Evolutionary conservation across 176 grass and related monocot species (phyloP).

Genomic region (Rhynchospora breviuscula): DNA sequence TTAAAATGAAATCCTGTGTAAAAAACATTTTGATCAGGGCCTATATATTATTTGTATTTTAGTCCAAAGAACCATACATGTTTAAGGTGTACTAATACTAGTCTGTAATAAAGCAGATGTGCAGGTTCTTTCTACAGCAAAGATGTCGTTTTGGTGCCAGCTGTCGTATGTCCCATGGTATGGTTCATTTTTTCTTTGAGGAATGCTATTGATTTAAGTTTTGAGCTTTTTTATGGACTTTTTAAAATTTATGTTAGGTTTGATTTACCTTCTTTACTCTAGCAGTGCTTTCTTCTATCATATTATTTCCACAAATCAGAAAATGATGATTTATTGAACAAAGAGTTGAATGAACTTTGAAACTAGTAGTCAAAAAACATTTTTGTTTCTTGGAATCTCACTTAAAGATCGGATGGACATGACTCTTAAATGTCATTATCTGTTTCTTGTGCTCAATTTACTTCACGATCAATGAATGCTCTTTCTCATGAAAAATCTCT

Average conservation of each 20-base stretch:
- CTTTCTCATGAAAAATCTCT: conserved; percentile 14
- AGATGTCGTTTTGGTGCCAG: conserved; percentile 94
- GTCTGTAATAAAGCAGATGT: conserved; percentile 71
- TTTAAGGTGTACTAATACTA: conserved; percentile 47
- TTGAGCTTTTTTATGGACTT: not conserved
- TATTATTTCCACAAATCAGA: not conserved
- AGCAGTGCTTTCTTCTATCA: not conserved
- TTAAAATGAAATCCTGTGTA: too few species aligned
- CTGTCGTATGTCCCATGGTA: conserved; percentile 97
- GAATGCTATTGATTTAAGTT: conserved; percentile 17
- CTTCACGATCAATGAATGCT: conserved; percentile 28
- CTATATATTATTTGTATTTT: not conserved
- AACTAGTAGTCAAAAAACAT: not conserved
- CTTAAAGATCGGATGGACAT: not conserved
- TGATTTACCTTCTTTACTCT: not conserved
- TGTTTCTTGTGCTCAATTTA: not conserved
- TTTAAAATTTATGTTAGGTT: not conserved
- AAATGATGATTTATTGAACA: not conserved
- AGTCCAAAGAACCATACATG: not conserved
- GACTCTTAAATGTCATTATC: not conserved
- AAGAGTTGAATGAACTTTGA: not conserved
- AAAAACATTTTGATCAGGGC: too few species aligned
- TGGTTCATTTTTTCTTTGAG: conserved; percentile 21
- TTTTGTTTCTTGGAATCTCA: not conserved
- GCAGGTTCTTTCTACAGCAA: conserved; percentile 99